Evolutionary conservation across 805 yeast species (phyloP).

Genomic region (Sungouiella blattae): DNA sequence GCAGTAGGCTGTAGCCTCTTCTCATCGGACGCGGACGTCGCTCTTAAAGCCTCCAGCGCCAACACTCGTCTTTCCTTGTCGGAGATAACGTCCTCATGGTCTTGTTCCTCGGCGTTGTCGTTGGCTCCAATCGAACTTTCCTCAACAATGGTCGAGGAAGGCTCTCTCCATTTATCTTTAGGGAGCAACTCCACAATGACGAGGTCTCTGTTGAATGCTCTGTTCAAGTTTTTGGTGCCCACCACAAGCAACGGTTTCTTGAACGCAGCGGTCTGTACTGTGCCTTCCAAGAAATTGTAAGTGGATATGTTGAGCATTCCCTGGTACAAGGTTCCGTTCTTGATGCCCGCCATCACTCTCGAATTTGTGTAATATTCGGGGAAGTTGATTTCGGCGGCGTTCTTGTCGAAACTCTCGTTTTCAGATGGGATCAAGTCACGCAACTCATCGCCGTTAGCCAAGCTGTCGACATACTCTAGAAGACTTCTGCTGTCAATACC

Average conservation of each 20-base stretch:
- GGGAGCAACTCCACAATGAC: constrained; percentile 91
- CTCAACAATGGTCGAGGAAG: constrained; percentile 75
- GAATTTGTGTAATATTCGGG: constrained; percentile 79
- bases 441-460: constrained; percentile 71
- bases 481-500: constrained; percentile 55
- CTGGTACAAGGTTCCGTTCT: constrained; percentile 81
- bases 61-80: constrained; percentile 70
- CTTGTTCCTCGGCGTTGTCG: constrained; percentile 57
- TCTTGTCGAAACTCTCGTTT: constrained; percentile 34
- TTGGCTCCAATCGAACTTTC: constrained; percentile 61
- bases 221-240: constrained; percentile 81
- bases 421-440: constrained; percentile 72
- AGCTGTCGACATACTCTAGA: constrained; percentile 62
- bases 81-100: constrained; percentile 48
- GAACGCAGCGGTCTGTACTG: constrained; percentile 65
- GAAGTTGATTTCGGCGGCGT: constrained; percentile 53
- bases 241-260: constrained; percentile 77
- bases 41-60: constrained; percentile 71
- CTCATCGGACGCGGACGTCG: constrained; percentile 43
- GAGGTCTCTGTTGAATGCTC: constrained; percentile 88
- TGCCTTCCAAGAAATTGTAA: constrained; percentile 86
- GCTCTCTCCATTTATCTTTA: constrained; percentile 80
- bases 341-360: constrained; percentile 85
- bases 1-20: constrained; percentile 84
- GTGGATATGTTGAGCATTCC: constrained; percentile 79